Percentiles rank a stretch among this genome's conserved stretches.
phyloP scores from a whole-genome alignment of 176 grass and related monocot species.

The Carex myosuroides region DNA sequence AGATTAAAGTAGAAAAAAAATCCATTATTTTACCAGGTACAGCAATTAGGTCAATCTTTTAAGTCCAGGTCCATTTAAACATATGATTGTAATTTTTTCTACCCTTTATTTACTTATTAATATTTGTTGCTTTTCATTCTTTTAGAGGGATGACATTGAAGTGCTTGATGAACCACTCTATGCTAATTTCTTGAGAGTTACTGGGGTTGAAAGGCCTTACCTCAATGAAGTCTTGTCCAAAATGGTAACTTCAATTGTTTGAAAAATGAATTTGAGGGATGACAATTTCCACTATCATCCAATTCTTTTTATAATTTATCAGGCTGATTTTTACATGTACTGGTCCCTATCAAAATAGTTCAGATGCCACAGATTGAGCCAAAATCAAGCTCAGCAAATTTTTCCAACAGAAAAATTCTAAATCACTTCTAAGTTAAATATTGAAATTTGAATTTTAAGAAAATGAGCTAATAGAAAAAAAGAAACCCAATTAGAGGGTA shows the following conservation, averaged over 20 bases:
- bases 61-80: not conserved
- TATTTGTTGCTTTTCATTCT: constrained; percentile 1
- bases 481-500: not conserved
- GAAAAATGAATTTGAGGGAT: not conserved
- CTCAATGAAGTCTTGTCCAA: constrained; percentile 61
- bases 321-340: not conserved
- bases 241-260: constrained; percentile 39
- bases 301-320: not conserved
- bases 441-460: not conserved
- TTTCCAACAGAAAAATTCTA: not conserved
- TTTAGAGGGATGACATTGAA: constrained; percentile 77
- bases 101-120: not conserved
- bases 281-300: not conserved
- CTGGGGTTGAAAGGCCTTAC: constrained; percentile 67
- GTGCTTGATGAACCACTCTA: constrained; percentile 96
- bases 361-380: not conserved
- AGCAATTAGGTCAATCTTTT: not conserved
- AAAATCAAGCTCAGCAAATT: not conserved
- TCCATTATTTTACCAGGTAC: not conserved
- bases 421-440: not conserved
- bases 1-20: not conserved
- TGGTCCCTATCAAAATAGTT: not conserved
- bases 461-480: not conserved
- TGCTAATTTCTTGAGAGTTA: constrained; percentile 62
- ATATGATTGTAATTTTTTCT: not conserved